These are phyloP conservation scores for Passiflora organensis DNA, from an alignment of 345 rosid species.

Conservation along the genomic window DNA sequence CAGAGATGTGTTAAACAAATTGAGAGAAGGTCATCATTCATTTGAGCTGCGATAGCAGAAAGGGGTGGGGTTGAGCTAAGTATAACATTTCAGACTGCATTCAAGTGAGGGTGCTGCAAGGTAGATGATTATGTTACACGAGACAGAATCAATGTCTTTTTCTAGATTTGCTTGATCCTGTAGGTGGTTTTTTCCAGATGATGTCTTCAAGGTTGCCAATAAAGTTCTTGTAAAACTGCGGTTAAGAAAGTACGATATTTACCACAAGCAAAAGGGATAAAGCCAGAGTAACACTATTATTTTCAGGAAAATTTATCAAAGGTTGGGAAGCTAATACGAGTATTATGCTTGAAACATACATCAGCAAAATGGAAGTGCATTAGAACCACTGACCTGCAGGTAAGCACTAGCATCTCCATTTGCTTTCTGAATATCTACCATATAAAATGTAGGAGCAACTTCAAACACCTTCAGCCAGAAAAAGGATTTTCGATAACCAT, in stretches of 20 bases:
- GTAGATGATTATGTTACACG: not conserved
- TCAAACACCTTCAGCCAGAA: constrained; percentile 59
- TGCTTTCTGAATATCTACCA: constrained; percentile 85
- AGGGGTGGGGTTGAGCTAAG: too few species aligned
- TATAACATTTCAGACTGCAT: too few species aligned
- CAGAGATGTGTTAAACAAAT: too few species aligned
- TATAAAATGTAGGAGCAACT: constrained; percentile 81
- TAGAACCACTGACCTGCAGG: constrained; percentile 55
- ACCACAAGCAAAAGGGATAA: constrained; percentile 3
- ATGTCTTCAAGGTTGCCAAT: constrained; percentile 82
- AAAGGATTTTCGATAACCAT: not conserved
- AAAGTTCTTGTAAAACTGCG: constrained; percentile 91
- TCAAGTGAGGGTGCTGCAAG: not conserved
- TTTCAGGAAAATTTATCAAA: too few species aligned
- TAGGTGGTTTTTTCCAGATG: constrained; percentile 87
- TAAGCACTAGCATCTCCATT: constrained; percentile 60
- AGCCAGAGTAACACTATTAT: too few species aligned
- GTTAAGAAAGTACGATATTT: too few species aligned
- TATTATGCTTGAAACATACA: too few species aligned
- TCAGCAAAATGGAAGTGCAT: too few species aligned
- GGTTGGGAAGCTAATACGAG: too few species aligned
- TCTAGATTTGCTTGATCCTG: constrained; percentile 50
- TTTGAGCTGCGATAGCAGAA: not conserved
- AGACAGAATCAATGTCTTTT: constrained; percentile 44
- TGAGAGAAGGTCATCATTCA: not conserved